phyloP scores from a whole-genome alignment of 2,329 filamentous ascomycete species.

The Ciborinia camelliae region DNA sequence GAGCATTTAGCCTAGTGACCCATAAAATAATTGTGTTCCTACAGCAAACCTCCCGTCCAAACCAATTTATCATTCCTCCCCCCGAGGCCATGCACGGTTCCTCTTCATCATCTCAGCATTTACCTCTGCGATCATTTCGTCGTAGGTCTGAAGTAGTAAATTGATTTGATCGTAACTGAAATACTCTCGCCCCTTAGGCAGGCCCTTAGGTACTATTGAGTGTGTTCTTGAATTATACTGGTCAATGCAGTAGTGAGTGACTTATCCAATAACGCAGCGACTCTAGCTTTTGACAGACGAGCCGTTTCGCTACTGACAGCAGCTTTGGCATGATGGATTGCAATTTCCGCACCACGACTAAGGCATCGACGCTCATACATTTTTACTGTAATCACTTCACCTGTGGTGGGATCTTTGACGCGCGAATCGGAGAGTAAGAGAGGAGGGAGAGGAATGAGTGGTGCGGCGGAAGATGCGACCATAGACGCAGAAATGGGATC shows the following conservation, averaged over 20 bases:
- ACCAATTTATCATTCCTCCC: no score
- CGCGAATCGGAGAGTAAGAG: neutral
- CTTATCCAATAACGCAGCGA: neutral
- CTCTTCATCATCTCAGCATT: neutral
- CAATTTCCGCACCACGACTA: neutral
- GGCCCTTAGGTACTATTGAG: no score
- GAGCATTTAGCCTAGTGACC: neutral
- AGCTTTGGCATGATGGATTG: neutral
- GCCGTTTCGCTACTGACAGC: neutral
- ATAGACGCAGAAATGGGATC: neutral
- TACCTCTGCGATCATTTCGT: neutral
- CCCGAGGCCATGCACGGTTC: neutral
- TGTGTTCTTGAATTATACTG: neutral
- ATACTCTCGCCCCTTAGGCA: neutral
- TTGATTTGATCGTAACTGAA: no score
- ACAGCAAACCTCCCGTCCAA: no score
- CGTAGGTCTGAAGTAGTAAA: neutral
- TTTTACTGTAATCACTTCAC: slow-evolving; percentile 4
- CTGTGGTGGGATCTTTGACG: neutral
- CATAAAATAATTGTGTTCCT: neutral
- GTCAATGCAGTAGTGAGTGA: neutral
- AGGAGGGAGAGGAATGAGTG: neutral
- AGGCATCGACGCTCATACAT: slow-evolving; percentile 6
- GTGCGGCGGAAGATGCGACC: no score
- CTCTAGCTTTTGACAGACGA: neutral